Evolutionary conservation across 192 early-diverging fungal species (phyloP).

Genomic region (Coemansia sp.): DNA sequence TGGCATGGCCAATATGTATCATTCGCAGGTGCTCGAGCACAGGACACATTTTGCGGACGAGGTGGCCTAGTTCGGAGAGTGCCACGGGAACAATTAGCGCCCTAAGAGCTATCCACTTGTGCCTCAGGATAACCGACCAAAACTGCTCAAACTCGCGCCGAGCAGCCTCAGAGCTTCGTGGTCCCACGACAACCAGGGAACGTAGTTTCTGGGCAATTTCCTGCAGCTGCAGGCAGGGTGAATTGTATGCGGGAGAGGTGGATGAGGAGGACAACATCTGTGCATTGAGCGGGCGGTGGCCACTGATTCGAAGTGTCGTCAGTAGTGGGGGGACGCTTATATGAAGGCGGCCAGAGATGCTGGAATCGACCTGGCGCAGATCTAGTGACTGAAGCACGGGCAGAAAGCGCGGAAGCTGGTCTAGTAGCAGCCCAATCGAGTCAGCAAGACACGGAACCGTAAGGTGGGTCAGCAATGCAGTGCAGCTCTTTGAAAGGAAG

Average conservation of each 20-base stretch:
- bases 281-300: slow-evolving; percentile 28
- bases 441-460: slow-evolving; percentile 37
- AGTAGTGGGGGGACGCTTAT: slow-evolving; percentile 16
- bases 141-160: slow-evolving; percentile 19
- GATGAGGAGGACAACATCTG: slow-evolving; percentile 18
- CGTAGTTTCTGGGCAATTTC: neutral
- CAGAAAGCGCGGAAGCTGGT: slow-evolving; percentile 10
- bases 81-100: slow-evolving; percentile 27
- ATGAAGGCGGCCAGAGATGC: slow-evolving; percentile 11
- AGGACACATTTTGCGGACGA: slow-evolving; percentile 20
- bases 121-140: slow-evolving; percentile 16
- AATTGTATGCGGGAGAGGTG: too few relatives aligned
- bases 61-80: slow-evolving; percentile 10
- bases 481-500: slow-evolving; percentile 4
- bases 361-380: slow-evolving; percentile 32
- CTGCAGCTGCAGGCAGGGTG: too few relatives aligned
- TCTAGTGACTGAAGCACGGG: slow-evolving; percentile 19
- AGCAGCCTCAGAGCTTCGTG: slow-evolving; percentile 35
- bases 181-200: slow-evolving; percentile 14
- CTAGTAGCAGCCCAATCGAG: slow-evolving; percentile 18
- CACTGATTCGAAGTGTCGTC: slow-evolving; percentile 11
- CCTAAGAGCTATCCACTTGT: slow-evolving; percentile 5
- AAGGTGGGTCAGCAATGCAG: slow-evolving; percentile 26
- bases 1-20: slow-evolving; percentile 20
- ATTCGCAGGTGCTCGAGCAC: slow-evolving; percentile 10